Base-by-base conservation (phyloP, 768 basidiomycete species). In the Gelatoporia subvermispora region DNA sequence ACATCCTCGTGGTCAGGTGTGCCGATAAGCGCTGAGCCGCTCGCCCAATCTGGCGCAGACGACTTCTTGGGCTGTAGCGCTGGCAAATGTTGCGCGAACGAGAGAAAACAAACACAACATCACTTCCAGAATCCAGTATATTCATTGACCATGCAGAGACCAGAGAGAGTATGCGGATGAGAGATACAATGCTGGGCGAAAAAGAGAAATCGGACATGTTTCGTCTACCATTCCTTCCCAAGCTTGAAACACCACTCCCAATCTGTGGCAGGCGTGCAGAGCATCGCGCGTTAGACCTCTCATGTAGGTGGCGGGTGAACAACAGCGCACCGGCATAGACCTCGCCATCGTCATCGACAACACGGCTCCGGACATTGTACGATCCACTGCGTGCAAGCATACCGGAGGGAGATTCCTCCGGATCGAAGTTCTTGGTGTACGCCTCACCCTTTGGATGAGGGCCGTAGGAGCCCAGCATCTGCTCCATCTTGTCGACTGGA, bases 381-480 rank as follows among this genome's bases (percentile, higher is more conserved):
- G 80, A 68, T 34, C 93, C 93, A 25, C 77, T 74, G 43, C 95
- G 88, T 45, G 91, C 93, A 18, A 96, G 43, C 72, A 89, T 71
- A 13, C 95, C 95, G 37, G 88, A 86, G 1, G 84, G 80, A 41
- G 69, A 70, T 49, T 71, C 70, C 47, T 87, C 86, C 1, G 82
- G 67, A 4, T 84, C 84, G 65, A 93, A 90, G 59, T 84, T 77
- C 68, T 91, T 92, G 56, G 60, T 68, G 60, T 93, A 87, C 4
- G 87, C 62, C 21, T 83, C 73, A 28, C 77, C 81, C 2, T 72
- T 57, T n/a, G 82, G 72, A 48, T 75, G 70, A 16, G 92, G 89
- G 2, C 90, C 88, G 64, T 93, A 96, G 3, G 91, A 93, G 16
- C 95, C 95, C 18, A 97, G 77, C 95, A 98, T 97, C 58, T 87